Evolutionary conservation across 805 yeast genomes (phyloP), one percentile per base, ranked within the genome.

Genomic region (Lipomyces sp.): DNA sequence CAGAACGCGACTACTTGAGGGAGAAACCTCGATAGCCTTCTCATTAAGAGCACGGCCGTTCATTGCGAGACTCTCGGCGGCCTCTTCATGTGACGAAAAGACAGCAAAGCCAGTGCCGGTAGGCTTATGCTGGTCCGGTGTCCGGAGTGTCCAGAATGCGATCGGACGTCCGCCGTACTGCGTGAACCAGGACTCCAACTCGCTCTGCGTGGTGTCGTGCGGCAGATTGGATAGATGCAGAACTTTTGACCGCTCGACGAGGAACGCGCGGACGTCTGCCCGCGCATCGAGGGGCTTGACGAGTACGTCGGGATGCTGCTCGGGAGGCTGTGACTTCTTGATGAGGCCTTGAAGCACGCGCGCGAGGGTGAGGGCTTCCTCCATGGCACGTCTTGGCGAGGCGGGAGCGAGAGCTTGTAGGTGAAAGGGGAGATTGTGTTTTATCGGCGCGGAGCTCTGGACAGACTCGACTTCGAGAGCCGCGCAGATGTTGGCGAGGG

Each of bases 121-220:
- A 48, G 83, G 72, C 59, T 73, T 76, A 48, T 72, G 72, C 49
- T 72, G 74, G 43, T 76, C 82, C 23, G 81, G 76, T n/a, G 79
- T 76, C 62, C 82, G 82, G 45, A 89, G 73, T 0, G 93, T 82
- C 95, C 96, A 88, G 65, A 88, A 86, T 11, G 95, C 93, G 44
- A 86, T 76, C 1, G 96, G 95, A 44, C 90, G 75, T 1, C 87
- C 84, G 2, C 95, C 95, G 65, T 78, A 83, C 64, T 86, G 93
- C 3, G 88, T 81, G 65, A 88, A 89, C 96, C 96, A 90, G 29
- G 84, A 75, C 70, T 89, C 96, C 42, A 89, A 73, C 68, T 90
- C 96, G 45, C 88, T 77, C 68, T 90, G 96, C 1, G 96, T 90
- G 4, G 91, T 86, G 62, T 89, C 96, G 23, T 74, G 73, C 2